Evolutionary conservation across 148 eudicot species (phyloP).

Genomic region (Spergularia bocconei): DNA sequence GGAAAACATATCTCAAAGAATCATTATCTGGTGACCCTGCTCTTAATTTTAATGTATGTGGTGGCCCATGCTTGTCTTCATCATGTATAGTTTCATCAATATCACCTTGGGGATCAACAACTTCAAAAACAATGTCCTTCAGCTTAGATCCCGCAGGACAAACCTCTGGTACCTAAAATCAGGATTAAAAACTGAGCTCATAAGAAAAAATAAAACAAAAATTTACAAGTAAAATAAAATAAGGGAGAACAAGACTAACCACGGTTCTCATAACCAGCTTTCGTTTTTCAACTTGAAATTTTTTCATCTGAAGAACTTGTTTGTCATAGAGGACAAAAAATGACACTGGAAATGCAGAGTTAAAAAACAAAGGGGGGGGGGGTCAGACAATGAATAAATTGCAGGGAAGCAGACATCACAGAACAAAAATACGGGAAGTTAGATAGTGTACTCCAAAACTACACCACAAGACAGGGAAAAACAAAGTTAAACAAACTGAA

Average conservation of each 20-base stretch:
- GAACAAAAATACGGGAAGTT: not conserved
- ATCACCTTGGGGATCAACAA: constrained; percentile 43
- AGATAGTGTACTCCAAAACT: too few relatives aligned
- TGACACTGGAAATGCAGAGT: constrained; percentile 40
- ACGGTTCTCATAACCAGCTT: constrained; percentile 39
- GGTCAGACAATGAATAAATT: not conserved
- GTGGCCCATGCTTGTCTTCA: constrained; percentile 35
- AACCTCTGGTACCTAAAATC: constrained; percentile 44
- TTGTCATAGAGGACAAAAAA: constrained; percentile 30
- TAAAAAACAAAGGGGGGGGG: not conserved
- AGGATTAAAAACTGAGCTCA: not conserved
- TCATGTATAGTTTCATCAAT: constrained; percentile 50
- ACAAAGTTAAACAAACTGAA: too few relatives aligned
- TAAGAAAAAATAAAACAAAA: not conserved
- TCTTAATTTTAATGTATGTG: constrained; percentile 41
- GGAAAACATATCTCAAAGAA: constrained; percentile 42
- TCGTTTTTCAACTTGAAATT: constrained; percentile 48
- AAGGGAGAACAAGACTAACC: constrained; percentile 33
- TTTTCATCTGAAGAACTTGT: constrained; percentile 26
- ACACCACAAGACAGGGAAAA: too few relatives aligned
- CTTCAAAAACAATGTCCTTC: constrained; percentile 46
- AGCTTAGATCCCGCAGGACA: constrained; percentile 48
- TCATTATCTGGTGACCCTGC: constrained; percentile 36
- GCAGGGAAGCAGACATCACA: not conserved
- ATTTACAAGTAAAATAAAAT: too few relatives aligned